Evolutionary conservation across 2,329 filamentous ascomycete genomes (phyloP), one percentile per base, ranked within the genome.

Genomic region (Aciculosporium take): DNA sequence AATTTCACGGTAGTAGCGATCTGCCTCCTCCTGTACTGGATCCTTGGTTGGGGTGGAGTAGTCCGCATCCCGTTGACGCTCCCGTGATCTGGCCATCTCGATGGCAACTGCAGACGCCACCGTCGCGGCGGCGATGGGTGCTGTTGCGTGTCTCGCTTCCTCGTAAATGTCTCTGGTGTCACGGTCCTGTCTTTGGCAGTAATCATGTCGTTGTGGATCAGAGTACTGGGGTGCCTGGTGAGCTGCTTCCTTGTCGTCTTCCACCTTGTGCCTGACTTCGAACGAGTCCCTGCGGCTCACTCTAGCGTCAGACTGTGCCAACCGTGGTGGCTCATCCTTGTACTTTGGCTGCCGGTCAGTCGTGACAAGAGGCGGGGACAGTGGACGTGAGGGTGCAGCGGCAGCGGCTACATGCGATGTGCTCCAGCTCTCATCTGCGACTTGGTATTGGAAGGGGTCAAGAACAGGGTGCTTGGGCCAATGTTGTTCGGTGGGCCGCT

Each of bases 381-480:
- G 48, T 2, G 68, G 64, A 37, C 64, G 60, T 29, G 54, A 53
- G 1, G 46, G 35, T 2, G 39, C 41, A 9, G 38, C 21, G 5
- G 43, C 15, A 32, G 38, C 34, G 31, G 37, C 23, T 8, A 36
- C 37, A 3, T 28, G 28, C 3, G 40, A 34, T 13, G 42, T 23
- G 10, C 13, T 32, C n/a, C 42, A 23, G n/a, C 66, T 65, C 50
- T 71, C 65, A 45, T 71, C 63, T 32, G 64, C 48, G 45, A 77
- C 69, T 55, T 72, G 73, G 51, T 64, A 79, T 53, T 75, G 66
- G 54, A 79, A 78, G 15, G 74, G 72, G 56, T 79, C 69, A 51
- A 72, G 55, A 3, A 8, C 10, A 20, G 34, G 8, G 15, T n/a
- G 28, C 24, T 37, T 5, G 33, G 48, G 51, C 43, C 15, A 17